A percentile compares a stretch with the other conserved stretches of the same genome.
Conservation (phyloP, 306 rosid genomes). For the Cucurbita ficifolia region DNA sequence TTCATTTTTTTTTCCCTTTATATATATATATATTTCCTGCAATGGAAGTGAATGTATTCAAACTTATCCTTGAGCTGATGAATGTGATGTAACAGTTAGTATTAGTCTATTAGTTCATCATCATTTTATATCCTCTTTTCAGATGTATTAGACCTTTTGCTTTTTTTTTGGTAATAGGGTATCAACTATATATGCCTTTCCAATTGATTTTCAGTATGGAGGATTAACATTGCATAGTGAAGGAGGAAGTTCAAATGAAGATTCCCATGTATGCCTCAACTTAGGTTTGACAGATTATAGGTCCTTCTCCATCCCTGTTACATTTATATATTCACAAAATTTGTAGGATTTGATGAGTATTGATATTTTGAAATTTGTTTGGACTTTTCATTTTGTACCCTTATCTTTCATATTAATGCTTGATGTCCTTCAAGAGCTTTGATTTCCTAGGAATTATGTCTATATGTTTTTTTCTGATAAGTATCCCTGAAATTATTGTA, state of each 20-base stretch:
- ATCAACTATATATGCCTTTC: neutral
- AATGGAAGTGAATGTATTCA: neutral
- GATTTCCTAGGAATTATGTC: neutral
- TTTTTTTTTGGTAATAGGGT: neutral
- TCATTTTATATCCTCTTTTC: neutral
- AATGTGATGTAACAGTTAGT: neutral
- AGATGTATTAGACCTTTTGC: neutral
- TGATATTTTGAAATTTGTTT: neutral
- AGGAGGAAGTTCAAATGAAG: constrained; percentile 27
- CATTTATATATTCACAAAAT: neutral
- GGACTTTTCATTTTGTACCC: neutral
- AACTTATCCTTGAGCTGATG: neutral
- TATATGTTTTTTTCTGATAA: neutral
- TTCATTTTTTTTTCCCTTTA: neutral
- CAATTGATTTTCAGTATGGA: constrained; percentile 44
- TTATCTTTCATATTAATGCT: neutral
- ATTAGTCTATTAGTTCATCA: neutral
- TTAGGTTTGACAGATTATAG: constrained; percentile 92
- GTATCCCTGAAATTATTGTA: neutral
- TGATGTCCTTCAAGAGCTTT: neutral
- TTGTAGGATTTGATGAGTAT: neutral
- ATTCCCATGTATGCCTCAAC: constrained; percentile 43
- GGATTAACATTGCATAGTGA: constrained; percentile 24
- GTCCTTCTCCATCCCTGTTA: constrained; percentile 29
- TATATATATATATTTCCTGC: neutral